Evolutionary conservation across 129 eudicot species (phyloP).

Genomic region (Saussurea involucrata): DNA sequence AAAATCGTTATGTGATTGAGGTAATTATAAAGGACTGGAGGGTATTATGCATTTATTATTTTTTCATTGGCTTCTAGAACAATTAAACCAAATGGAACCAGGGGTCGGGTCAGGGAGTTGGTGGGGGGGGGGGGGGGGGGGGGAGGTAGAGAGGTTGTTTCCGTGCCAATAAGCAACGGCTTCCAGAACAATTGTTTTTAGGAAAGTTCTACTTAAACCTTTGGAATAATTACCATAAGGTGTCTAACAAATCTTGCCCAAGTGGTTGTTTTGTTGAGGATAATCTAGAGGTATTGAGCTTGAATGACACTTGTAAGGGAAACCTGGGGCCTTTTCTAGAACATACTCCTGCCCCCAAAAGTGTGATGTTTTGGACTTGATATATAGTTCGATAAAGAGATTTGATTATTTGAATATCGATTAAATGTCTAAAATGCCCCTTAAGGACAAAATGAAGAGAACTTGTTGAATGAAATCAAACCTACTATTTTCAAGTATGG

Average conservation of each 20-base stretch:
- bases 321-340: too few species aligned
- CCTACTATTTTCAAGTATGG: background rate
- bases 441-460: background rate
- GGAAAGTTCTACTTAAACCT: background rate
- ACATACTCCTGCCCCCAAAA: too few species aligned
- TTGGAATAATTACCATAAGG: too few species aligned
- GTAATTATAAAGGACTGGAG: background rate
- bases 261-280: background rate
- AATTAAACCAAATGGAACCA: background rate
- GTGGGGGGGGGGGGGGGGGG: background rate
- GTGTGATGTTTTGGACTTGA: too few species aligned
- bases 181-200: too few species aligned
- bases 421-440: background rate
- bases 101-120: too few species aligned
- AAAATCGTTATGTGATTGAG: background rate
- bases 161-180: too few species aligned
- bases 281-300: background rate
- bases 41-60: background rate
- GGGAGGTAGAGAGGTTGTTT: too few species aligned
- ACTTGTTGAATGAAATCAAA: background rate
- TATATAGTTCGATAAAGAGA: too few species aligned
- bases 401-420: background rate
- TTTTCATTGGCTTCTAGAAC: background rate
- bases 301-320: background rate
- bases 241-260: background rate